phyloP scores from a whole-genome alignment of 2,329 filamentous ascomycete genomes.

The Aspergillus quadrilineatus region DNA sequence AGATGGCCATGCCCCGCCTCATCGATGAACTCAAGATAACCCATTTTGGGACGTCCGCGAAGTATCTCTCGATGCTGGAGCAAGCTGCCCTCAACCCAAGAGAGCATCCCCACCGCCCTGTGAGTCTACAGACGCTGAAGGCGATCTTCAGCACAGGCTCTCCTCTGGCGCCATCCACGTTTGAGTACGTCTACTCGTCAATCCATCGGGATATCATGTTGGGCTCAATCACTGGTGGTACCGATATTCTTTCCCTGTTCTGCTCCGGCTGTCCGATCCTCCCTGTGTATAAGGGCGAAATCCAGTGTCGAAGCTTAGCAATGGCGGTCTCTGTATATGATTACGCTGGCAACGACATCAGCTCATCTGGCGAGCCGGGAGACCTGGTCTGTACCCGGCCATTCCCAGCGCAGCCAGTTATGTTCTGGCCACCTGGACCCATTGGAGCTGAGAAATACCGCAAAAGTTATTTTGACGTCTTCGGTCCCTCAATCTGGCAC shows the following conservation, averaged over 20 bases:
- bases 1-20: constrained; percentile 77
- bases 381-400: constrained; percentile 84
- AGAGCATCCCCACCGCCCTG: constrained; percentile 46
- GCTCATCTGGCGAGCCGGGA: constrained; percentile 66
- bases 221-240: constrained; percentile 90
- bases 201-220: constrained; percentile 82
- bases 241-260: constrained; percentile 94
- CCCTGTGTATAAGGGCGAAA: constrained; percentile 70
- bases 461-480: constrained; percentile 84
- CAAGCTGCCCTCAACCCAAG: constrained; percentile 67
- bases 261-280: constrained; percentile 77
- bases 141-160: constrained; percentile 95
- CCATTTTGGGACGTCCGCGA: constrained; percentile 92
- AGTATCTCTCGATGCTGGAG: constrained; percentile 88
- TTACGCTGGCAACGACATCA: constrained; percentile 58
- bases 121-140: constrained; percentile 56
- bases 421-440: constrained; percentile 71
- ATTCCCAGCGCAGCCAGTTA: constrained; percentile 87
- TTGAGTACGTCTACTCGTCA: constrained; percentile 80
- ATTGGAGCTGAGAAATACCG: constrained; percentile 74
- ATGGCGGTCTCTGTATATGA: constrained; percentile 69
- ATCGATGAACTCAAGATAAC: constrained; percentile 80
- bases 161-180: constrained; percentile 88
- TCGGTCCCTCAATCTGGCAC: constrained; percentile 71
- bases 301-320: constrained; percentile 73